Base-by-base conservation (phyloP, 2,329 filamentous ascomycete species). In the Coniochaeta sp. region DNA sequence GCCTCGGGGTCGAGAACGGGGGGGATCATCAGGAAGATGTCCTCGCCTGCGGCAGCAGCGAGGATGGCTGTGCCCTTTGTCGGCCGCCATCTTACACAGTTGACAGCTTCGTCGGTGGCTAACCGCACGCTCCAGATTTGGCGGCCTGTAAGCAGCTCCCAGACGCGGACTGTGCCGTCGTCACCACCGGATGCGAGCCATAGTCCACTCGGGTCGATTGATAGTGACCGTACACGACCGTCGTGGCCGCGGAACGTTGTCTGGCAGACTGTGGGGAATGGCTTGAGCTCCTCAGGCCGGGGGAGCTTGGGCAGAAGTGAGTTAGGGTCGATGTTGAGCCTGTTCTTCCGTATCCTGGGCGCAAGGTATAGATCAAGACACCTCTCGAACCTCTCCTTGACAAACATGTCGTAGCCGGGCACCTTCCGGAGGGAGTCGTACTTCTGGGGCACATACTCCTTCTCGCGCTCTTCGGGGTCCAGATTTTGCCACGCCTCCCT, bases 361-460 rank as follows among this genome's bases (percentile, higher is more conserved):
- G 96, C 95, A 62, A 99, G 83, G 73, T 99, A 99, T 19, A 99
- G 82, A 75, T 99, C 96, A 66, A 99, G 79, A 72, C 92, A 98
- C 65, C 96, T 84, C 74, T 99, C 93, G 68, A 99, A 99, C 66
- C 93, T 89, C 75, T 99, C 95, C 74, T 97, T 96, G 72, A 99
- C 87, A 66, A 97, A 91, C 59, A 82, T 84, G 58, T 89, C 90
- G 71, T 96, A 99, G 17, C 89, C 96, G 58, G 96, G 95, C 7
- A 98, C 95, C 71, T 91, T 92, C 63, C 95, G 89, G 60, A 99
- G 79, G 1, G 95, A 88, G 66, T 89, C 87, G 72, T 91, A 91
- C 70, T 91, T 87, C 62, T 86, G 86, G 1, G 96, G 91, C 36
- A 99, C 76, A 68, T 91, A 99, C 57, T 96, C 90, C 71, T 88